Conservation (phyloP, 2,329 filamentous ascomycete genomes). For the Dactylellina parvicollis region DNA sequence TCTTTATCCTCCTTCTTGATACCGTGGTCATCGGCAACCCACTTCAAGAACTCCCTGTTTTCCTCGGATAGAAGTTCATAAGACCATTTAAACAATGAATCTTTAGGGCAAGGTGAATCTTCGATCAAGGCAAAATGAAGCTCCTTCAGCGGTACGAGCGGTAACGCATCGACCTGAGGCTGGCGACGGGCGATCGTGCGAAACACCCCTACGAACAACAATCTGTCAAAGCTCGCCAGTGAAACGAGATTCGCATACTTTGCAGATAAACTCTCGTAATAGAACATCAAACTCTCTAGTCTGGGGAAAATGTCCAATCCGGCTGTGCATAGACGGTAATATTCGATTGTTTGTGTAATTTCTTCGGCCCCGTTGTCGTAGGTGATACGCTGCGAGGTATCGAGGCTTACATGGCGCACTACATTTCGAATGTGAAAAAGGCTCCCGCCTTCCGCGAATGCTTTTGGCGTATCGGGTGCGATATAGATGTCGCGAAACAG, state of each 20-base stretch:
- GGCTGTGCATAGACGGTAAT: constrained; percentile 9
- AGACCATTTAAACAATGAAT: neutral
- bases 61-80: constrained; percentile 8
- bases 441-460: constrained; percentile 5
- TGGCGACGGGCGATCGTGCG: neutral
- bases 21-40: neutral
- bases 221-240: too few relatives aligned
- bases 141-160: neutral
- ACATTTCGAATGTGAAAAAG: constrained; percentile 6
- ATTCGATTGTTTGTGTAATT: constrained; percentile 15
- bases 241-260: constrained; percentile 1
- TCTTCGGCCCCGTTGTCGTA: neutral
- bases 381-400: constrained; percentile 4
- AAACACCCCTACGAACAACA: neutral
- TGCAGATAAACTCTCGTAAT: constrained; percentile 2
- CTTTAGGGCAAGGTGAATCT: neutral
- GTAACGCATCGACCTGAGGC: too few relatives aligned
- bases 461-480: neutral
- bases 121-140: constrained; percentile 19
- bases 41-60: constrained; percentile 15
- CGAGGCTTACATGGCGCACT: constrained; percentile 22
- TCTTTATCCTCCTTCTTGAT: too few relatives aligned
- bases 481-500: constrained; percentile 28
- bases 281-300: constrained; percentile 14
- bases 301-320: constrained; percentile 11